These are phyloP conservation scores for Passalora sequoiae DNA, from an alignment of 2,329 filamentous ascomycete genomes.

Conservation along the genomic window DNA sequence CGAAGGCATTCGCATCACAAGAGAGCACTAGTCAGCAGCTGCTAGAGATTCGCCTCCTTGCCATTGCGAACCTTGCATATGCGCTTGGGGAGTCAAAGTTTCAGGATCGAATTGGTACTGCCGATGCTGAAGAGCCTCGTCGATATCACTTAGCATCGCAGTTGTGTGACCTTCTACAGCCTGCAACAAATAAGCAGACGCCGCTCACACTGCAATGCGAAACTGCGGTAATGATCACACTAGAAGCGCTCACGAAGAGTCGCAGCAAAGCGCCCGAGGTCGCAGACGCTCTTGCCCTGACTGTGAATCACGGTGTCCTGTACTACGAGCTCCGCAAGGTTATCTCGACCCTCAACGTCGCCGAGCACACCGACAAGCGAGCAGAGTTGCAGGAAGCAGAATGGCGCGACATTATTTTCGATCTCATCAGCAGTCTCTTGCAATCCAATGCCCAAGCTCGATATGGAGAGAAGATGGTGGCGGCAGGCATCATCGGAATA, in stretches of 20 bases:
- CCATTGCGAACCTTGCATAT: conserved; percentile 86
- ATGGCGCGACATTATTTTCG: conserved; percentile 86
- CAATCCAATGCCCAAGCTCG: conserved; percentile 51
- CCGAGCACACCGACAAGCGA: conserved; percentile 52
- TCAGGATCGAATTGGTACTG: conserved; percentile 75
- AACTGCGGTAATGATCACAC: conserved; percentile 70
- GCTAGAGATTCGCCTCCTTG: conserved; percentile 70
- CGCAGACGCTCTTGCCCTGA: conserved; percentile 83
- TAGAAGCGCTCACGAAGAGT: conserved; percentile 81
- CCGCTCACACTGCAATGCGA: conserved; percentile 72
- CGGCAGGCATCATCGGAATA: conserved; percentile 82
- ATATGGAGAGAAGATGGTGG: conserved; percentile 76
- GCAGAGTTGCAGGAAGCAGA: conserved; percentile 65
- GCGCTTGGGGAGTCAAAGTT: conserved; percentile 81
- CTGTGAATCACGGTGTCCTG: conserved; percentile 91
- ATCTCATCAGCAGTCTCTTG: conserved; percentile 72
- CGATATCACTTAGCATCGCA: conserved; percentile 87
- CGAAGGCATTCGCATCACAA: conserved; percentile 69
- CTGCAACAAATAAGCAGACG: conserved; percentile 63
- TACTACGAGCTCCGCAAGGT: conserved; percentile 90
- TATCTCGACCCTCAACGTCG: conserved; percentile 69
- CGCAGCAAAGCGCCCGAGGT: conserved; percentile 74
- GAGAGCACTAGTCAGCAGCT: conserved; percentile 65
- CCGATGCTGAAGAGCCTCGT: conserved; percentile 84
- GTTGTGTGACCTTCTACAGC: conserved; percentile 84